Base-by-base conservation (phyloP, 2,329 filamentous ascomycete species). In the Aspergillus sp. region DNA sequence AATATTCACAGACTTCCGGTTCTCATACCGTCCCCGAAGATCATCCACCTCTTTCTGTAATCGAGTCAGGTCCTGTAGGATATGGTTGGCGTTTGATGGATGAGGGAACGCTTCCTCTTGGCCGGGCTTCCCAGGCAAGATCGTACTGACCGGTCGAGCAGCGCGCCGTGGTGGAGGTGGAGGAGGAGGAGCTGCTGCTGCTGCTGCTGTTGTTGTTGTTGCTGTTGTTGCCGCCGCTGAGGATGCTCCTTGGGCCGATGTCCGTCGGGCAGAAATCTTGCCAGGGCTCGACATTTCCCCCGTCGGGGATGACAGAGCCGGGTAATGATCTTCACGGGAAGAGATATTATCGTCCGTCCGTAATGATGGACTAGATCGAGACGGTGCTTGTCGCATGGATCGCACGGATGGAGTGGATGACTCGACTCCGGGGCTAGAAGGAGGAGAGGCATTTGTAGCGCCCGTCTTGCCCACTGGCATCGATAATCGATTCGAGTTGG, bases 41-140 rank as follows among this genome's bases (percentile, higher is more conserved):
- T 68, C 84, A 66, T 91, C 85, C 35, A 91, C 85, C 59, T 91
- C 86, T 59, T 78, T 77, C 66, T 88, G 85, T 52, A 91, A 66
- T 26, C 81, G 81, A 41, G 80, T 78, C 46, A 91, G 66, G 61
- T 90, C 85, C 1, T 84, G 84, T 54, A 91, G 65, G 49, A 90
- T 87, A 58, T 86, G 79, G 38, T 66, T 64, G 1, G 71, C 67
- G 44, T 69, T 66, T 7, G 69, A 69, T 53, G 47, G 71, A 61
- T 59, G 72, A 60, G 55, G 56, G 29, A 61, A 48, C 30, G 61
- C 50, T 36, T 50, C 49, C 43, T 60, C 47, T 45, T 58, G 42
- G 39, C 58, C 42, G 50, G 52, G 50, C 35, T 57, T 57, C 27
- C 58, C 50, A 4, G 53, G 44, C 42, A 47, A 44, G 28, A 53